Percentiles rank a stretch among this genome's conserved stretches.
Conservation (phyloP, 2,329 filamentous ascomycete genomes). For the Mycosphaerella sp. region DNA sequence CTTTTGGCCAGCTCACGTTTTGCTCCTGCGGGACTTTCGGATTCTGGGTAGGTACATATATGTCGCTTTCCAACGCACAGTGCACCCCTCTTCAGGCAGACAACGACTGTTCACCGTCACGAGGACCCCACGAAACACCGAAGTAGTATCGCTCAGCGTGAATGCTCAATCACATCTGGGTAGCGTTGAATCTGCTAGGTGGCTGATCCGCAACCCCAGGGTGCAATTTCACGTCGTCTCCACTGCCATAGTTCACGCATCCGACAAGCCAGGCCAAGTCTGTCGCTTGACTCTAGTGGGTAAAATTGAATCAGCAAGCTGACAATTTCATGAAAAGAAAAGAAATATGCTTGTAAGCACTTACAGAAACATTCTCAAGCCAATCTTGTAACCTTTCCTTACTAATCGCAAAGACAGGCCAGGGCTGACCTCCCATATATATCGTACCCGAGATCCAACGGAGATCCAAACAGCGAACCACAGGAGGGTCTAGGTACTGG, state of each 20-base stretch:
- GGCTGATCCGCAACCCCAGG: not conserved
- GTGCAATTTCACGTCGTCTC: not conserved
- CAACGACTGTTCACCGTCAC: no score
- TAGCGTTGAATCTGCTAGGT: not conserved
- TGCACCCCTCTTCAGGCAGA: no score
- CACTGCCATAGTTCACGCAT: not conserved
- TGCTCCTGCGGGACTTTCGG: no score
- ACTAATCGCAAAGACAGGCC: not conserved
- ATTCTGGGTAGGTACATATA: no score
- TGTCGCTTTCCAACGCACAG: no score
- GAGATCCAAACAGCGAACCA: constrained; percentile 1
- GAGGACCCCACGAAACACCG: no score
- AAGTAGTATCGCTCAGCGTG: no score
- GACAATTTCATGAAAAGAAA: no score
- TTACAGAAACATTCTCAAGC: not conserved
- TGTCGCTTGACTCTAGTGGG: not conserved
- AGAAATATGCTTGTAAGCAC: not conserved
- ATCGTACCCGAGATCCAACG: not conserved
- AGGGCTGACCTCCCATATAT: not conserved
- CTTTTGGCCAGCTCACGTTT: no score
- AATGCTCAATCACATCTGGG: no score
- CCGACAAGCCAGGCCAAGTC: constrained; percentile 1
- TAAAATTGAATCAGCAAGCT: not conserved
- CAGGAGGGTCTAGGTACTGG: not conserved
- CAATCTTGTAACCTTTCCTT: not conserved